Percentiles rank a stretch among this genome's conserved stretches.
Evolutionary conservation across 352 stramenopile genomes (phyloP).

Genomic region (Phytophthora nicotianae): DNA sequence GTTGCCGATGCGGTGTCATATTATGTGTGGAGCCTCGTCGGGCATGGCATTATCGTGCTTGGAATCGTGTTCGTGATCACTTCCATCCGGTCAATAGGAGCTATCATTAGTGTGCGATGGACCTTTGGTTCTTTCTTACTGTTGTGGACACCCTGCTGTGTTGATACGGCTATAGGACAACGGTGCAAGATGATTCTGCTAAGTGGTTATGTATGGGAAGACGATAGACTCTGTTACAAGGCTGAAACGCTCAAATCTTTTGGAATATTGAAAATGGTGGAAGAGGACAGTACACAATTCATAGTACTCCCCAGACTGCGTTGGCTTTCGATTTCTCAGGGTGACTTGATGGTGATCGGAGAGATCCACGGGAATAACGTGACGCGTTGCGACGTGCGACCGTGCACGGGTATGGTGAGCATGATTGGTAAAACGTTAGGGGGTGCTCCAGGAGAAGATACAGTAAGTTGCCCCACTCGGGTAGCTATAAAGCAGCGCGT

Average conservation of each 20-base stretch:
- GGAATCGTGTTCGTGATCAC: constrained; percentile 31
- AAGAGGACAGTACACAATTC: constrained; percentile 22
- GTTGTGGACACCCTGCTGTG: constrained; percentile 20
- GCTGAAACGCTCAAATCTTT: constrained; percentile 29
- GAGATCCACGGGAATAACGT: constrained; percentile 16
- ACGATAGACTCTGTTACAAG: constrained; percentile 29
- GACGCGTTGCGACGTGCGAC: constrained; percentile 17
- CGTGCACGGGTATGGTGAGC: constrained; percentile 23
- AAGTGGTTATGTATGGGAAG: constrained; percentile 31
- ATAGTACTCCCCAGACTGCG: constrained; percentile 21
- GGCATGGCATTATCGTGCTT: constrained; percentile 29
- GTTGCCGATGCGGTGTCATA: constrained; percentile 33
- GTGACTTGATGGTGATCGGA: constrained; percentile 28
- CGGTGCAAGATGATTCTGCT: constrained; percentile 31
- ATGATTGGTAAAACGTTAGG: constrained; percentile 26
- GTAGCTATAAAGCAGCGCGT: background rate
- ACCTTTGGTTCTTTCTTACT: constrained; percentile 9
- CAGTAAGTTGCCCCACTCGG: constrained; percentile 1
- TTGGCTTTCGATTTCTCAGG: constrained; percentile 22
- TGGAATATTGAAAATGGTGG: constrained; percentile 27
- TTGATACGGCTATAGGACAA: constrained; percentile 20
- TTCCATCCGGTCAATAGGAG: constrained; percentile 26
- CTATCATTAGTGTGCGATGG: constrained; percentile 17
- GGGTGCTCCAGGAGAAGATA: background rate
- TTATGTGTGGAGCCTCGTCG: constrained; percentile 34